phyloP scores from a whole-genome alignment of 106 monocot genomes.

The Amphibolis antarctica region DNA sequence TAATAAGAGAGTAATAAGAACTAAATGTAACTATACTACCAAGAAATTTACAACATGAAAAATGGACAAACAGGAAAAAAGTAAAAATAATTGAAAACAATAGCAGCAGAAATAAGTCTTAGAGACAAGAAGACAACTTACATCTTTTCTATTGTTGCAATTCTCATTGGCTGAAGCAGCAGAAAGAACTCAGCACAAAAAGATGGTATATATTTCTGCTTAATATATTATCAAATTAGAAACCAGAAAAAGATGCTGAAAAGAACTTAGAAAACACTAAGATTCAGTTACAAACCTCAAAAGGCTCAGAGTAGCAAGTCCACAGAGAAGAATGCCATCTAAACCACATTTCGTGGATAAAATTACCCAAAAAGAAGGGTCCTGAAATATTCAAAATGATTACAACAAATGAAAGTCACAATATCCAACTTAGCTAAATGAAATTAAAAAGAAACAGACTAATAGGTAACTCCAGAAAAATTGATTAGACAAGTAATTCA shows the following conservation, averaged over 20 bases:
- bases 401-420: neutral
- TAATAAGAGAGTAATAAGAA: too few species aligned
- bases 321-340: constrained; percentile 74
- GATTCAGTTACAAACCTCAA: constrained; percentile 31
- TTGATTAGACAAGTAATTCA: too few species aligned
- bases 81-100: neutral
- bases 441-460: neutral
- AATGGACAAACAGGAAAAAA: neutral
- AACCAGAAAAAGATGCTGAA: neutral
- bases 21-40: too few species aligned
- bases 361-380: constrained; percentile 25
- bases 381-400: constrained; percentile 19
- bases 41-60: neutral
- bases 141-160: constrained; percentile 32
- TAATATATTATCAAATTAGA: neutral
- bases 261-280: neutral
- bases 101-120: neutral
- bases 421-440: neutral
- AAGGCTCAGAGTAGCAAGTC: constrained; percentile 29
- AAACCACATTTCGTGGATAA: constrained; percentile 71
- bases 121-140: constrained; percentile 24
- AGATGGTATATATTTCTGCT: constrained; percentile 23
- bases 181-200: constrained; percentile 24
- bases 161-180: constrained; percentile 34
- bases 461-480: neutral